Base-by-base conservation (phyloP, 495 filamentous ascomycete genomes). In the Oleoguttula mirabilis region DNA sequence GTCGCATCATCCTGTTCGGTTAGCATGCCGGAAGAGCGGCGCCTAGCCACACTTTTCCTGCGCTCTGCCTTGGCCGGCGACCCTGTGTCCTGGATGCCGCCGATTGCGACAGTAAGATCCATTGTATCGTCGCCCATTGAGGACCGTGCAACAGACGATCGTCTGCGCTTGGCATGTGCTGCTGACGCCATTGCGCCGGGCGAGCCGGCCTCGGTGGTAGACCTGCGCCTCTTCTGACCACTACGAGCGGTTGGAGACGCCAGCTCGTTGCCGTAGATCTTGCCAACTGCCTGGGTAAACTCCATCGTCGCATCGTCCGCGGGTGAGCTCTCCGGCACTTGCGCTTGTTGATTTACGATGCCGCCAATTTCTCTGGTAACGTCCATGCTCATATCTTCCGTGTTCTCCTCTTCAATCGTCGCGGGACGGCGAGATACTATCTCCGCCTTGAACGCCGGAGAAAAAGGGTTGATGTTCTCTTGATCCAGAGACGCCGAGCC, bases 71-170 rank as follows among this genome's bases (percentile, higher is more conserved):
- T 19, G 23, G 25, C 36, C 41, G 48, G 54, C 30, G 31, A 52
- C 4, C 35, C 52, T 25, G 45, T 59, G 21, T 37, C 33, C 39
- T 51, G 61, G 36, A 96, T 94, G 3, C 78, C 72, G n/a, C 88
- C 88, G 43, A 94, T 62, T 10, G 77, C 82, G 43, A 69, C 73
- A 1, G 87, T 94, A 36, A 93, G 75, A 43, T 94, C 86, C 63
- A 67, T 67, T 5, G 56, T 62, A 12, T 55, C 56, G 16, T 63
- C 63, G 23, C 53, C 60, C 30, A 52, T 42, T 5, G 47, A 50
- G 16, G 48, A 52, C 3, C 43, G 40, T 10, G 41, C 44, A n/a
- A 51, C 45, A 10, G 53, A 54, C n/a, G 48, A 51, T 10, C 52
- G 33, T 35, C 48, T 41, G 11, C 52, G 39, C 30, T 48, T 52